These are phyloP conservation scores for Bretziella fagacearum DNA, from an alignment of 2,329 filamentous ascomycete species.

Conservation along the genomic window DNA sequence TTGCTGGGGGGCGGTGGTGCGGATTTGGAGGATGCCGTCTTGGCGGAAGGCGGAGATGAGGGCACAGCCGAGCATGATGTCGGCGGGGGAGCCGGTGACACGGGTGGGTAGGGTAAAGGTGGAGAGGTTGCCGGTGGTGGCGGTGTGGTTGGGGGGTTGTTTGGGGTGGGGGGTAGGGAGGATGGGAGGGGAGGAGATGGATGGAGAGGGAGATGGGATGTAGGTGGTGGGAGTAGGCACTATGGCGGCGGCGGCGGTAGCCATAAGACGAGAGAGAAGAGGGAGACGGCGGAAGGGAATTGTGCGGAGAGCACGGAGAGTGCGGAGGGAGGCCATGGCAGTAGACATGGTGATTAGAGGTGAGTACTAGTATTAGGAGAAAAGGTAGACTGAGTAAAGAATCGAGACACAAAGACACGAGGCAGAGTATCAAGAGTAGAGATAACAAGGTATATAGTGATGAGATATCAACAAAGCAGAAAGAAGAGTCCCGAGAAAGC, in stretches of 20 bases:
- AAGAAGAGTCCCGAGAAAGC: too few relatives aligned
- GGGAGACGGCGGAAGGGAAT: too few relatives aligned
- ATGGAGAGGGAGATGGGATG: too few relatives aligned
- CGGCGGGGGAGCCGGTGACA: slow-evolving; percentile 21
- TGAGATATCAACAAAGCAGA: too few relatives aligned
- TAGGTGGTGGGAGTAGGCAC: too few relatives aligned
- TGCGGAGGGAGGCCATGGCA: background rate
- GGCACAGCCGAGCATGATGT: slow-evolving; percentile 24
- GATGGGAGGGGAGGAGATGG: too few relatives aligned
- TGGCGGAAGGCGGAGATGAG: slow-evolving; percentile 27
- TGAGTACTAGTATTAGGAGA: too few relatives aligned
- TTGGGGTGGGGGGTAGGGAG: slow-evolving; percentile 11
- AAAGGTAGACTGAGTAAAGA: too few relatives aligned
- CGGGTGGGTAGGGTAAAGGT: slow-evolving; percentile 27
- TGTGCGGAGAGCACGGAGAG: background rate
- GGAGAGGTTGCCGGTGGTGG: slow-evolving; percentile 19
- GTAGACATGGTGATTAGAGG: background rate
- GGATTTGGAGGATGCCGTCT: slow-evolving; percentile 32
- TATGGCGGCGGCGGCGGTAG: too few relatives aligned
- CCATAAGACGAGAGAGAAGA: background rate
- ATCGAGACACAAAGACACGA: too few relatives aligned
- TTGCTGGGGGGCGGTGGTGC: slow-evolving; percentile 23
- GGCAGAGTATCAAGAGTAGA: too few relatives aligned
- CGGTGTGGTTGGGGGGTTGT: slow-evolving; percentile 8
- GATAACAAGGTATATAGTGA: too few relatives aligned